A percentile compares a stretch with the other conserved stretches of the same genome.
phyloP scores from a whole-genome alignment of 2,329 filamentous ascomycete species.

The Microsporum audouinii region DNA sequence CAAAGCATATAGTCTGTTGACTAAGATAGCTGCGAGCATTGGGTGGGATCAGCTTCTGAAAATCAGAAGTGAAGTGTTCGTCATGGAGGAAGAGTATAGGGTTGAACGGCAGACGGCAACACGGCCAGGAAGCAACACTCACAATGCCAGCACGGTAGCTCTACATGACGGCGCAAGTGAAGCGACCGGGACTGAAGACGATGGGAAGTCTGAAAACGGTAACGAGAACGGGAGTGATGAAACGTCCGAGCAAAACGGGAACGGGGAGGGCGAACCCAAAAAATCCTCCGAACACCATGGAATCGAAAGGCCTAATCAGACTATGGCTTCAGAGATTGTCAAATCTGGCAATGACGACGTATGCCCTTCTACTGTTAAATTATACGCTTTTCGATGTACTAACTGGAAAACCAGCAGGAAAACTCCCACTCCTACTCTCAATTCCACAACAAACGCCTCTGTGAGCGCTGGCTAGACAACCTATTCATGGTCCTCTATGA shows the following conservation, averaged over 20 bases:
- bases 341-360: conserved; percentile 66
- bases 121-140: conserved; percentile 40
- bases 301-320: conserved; percentile 63
- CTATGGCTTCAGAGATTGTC: conserved; percentile 62
- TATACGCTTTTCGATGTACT: not conserved
- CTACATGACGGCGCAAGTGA: conserved; percentile 39
- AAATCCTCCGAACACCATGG: conserved; percentile 21
- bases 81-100: conserved; percentile 98
- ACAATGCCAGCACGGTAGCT: conserved; percentile 69
- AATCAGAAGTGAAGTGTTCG: conserved; percentile 92
- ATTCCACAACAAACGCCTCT: conserved; percentile 93
- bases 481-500: conserved; percentile 99
- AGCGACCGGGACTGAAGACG: conserved; percentile 18
- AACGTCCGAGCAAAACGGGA: conserved; percentile 22
- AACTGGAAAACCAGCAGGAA: conserved; percentile 39
- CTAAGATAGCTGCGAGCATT: conserved; percentile 91
- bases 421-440: conserved; percentile 67
- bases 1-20: conserved; percentile 85
- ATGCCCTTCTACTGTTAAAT: conserved; percentile 21
- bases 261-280: conserved; percentile 20
- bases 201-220: conserved; percentile 22
- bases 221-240: conserved; percentile 12
- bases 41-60: conserved; percentile 95
- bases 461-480: conserved; percentile 95
- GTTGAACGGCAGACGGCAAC: conserved; percentile 48